Evolutionary conservation across 2,329 filamentous ascomycete species (phyloP), one percentile per base, ranked within the genome.

Genomic region (Ceratocystis smalleyi): DNA sequence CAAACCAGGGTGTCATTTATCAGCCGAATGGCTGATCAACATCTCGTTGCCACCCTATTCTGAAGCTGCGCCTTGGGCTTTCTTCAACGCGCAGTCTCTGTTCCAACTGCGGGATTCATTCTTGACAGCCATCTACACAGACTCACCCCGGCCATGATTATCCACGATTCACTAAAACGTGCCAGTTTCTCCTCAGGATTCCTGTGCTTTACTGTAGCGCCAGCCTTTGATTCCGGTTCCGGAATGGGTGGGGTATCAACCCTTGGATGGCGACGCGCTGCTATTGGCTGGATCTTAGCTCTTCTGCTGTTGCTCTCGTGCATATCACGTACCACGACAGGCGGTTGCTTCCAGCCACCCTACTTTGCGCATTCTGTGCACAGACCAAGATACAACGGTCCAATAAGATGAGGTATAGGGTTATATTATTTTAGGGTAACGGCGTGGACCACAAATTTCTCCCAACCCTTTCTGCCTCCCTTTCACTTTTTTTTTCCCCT

Each of bases 391-490:
- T 10, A n/a, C 57, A 30, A 32, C 30, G 35, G 57, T 35, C 57
- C 30, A 43, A 43, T 59, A 22, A 61, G 59, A 43, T 19, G 17
- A 30, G 35, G 17, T 19, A 27, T 27, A 65, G 60, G 61, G 64
- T 62, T 57, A 24, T 51, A 63, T 32, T 64, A 59, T 62, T 62
- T 66, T 66, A 66, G 65, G 65, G 65, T 66, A 65, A 17, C 43
- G 51, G 6, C 24, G 5, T 49, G 54, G 30, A 59, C 40, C 32
- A 62, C 45, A 66, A 64, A 61, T 55, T 59, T 66, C 62, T 64
- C 61, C 10, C 65, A 66, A 66, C 65, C 65, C 65, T 66, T 66
- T 66, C 65, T 43, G 61, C 45, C 57, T 65, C 64, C 55, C 43
- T 62, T 43, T 65, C 32, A 27, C 24, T 61, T 32, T 66, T 55